Evolutionary conservation across 352 stramenopile species (phyloP).

Genomic region (Phytophthora rubi): DNA sequence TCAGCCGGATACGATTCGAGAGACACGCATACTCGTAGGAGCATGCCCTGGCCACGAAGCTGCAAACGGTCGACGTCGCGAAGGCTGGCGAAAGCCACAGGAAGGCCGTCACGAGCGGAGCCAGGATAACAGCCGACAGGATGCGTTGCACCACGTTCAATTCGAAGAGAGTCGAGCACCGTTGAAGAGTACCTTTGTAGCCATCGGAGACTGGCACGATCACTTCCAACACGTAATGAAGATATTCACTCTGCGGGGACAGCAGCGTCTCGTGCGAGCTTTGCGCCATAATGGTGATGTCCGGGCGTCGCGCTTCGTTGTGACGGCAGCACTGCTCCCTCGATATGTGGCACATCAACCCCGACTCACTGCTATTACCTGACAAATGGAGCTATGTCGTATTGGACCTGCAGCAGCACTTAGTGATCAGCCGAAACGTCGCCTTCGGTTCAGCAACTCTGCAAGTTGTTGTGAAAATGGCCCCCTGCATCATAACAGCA

Average conservation of each 20-base stretch:
- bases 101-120: conserved; percentile 66
- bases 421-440: background rate
- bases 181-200: background rate
- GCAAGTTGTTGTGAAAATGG: background rate
- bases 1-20: conserved; percentile 62
- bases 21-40: conserved; percentile 79
- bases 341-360: background rate
- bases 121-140: conserved; percentile 61
- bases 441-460: background rate
- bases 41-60: conserved; percentile 58
- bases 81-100: conserved; percentile 69
- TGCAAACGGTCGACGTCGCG: conserved; percentile 66
- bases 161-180: conserved; percentile 25
- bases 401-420: background rate
- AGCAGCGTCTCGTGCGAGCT: conserved; percentile 16
- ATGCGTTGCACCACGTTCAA: conserved; percentile 66
- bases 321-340: background rate
- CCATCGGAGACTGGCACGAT: background rate
- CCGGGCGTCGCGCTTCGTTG: conserved; percentile 6
- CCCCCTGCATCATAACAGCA: background rate
- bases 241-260: conserved; percentile 20
- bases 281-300: background rate
- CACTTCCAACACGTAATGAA: conserved; percentile 7
- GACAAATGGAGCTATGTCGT: background rate
- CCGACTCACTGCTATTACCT: background rate